Percentiles rank a stretch among this genome's conserved stretches.
Evolutionary conservation across 805 yeast species (phyloP).

Genomic region (Zygosaccharomyces gambellarensis): DNA sequence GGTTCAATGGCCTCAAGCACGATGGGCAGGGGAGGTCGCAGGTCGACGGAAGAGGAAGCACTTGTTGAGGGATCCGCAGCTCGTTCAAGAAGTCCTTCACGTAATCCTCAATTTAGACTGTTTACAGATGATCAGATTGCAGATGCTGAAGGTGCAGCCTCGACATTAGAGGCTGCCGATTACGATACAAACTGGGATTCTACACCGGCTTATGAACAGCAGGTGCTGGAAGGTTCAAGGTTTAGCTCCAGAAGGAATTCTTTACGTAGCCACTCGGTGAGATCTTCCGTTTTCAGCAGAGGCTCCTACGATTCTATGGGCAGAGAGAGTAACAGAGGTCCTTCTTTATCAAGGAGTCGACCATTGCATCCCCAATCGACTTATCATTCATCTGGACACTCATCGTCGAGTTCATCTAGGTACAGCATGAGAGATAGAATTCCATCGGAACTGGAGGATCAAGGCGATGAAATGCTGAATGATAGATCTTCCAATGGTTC

Average conservation of each 20-base stretch:
- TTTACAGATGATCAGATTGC: slow-evolving; percentile 81
- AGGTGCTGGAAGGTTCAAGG: slow-evolving; percentile 31
- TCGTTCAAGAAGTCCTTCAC: slow-evolving; percentile 35
- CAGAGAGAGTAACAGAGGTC: slow-evolving; percentile 18
- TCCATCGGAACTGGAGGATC: slow-evolving; percentile 36
- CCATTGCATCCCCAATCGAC: slow-evolving; percentile 7
- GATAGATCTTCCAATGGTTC: slow-evolving; percentile 25
- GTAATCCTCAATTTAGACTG: slow-evolving; percentile 59
- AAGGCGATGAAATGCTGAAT: slow-evolving; percentile 33
- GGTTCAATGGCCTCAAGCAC: slow-evolving; percentile 25
- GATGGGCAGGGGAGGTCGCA: slow-evolving; percentile 30
- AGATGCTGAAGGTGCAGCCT: slow-evolving; percentile 73
- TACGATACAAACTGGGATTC: slow-evolving; percentile 72
- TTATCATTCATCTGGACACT: slow-evolving; percentile 26
- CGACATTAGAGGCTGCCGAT: slow-evolving; percentile 69
- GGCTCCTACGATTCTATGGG: slow-evolving; percentile 14
- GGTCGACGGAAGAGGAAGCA: slow-evolving; percentile 27
- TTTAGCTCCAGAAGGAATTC: slow-evolving; percentile 28
- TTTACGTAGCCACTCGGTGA: slow-evolving; percentile 17
- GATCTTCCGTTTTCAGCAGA: slow-evolving; percentile 19
- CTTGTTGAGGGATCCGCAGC: slow-evolving; percentile 30
- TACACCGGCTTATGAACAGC: slow-evolving; percentile 44
- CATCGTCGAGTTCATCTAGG: slow-evolving; percentile 36
- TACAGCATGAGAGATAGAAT: slow-evolving; percentile 37
- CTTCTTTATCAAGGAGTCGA: slow-evolving; percentile 15